Evolutionary conservation across 768 basidiomycete genomes (phyloP).

Genomic region (Punctularia strigosozonata): DNA sequence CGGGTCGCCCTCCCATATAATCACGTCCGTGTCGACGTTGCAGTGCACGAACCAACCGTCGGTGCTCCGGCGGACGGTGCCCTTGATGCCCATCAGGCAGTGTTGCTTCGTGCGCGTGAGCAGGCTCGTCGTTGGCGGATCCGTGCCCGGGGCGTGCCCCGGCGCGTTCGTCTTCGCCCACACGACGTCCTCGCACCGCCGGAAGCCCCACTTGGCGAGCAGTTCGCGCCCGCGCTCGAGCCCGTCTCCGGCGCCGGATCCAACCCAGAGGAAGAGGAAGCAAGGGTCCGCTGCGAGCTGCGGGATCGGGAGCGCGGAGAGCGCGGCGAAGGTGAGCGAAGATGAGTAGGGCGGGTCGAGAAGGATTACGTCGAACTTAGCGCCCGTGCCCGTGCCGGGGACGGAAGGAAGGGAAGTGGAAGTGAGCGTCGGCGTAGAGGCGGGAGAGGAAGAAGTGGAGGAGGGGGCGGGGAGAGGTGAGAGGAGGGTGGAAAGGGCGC

Average conservation of each 20-base stretch:
- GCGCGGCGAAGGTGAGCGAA: slow-evolving; percentile 75
- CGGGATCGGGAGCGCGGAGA: slow-evolving; percentile 74
- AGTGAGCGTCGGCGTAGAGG: slow-evolving; percentile 39
- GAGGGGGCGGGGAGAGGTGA: slow-evolving; percentile 51
- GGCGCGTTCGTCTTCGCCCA: slow-evolving; percentile 94
- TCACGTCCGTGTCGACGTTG: slow-evolving; percentile 96
- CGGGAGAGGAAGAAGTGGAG: slow-evolving; percentile 41
- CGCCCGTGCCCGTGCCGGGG: slow-evolving; percentile 41
- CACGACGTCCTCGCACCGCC: slow-evolving; percentile 94
- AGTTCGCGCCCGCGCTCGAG: slow-evolving; percentile 87
- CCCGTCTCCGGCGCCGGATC: slow-evolving; percentile 80
- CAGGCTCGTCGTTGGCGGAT: slow-evolving; percentile 76
- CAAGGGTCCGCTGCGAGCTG: slow-evolving; percentile 81
- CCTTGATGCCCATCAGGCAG: slow-evolving; percentile 93
- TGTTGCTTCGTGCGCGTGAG: slow-evolving; percentile 90
- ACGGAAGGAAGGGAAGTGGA: slow-evolving; percentile 51
- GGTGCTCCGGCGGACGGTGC: slow-evolving; percentile 88
- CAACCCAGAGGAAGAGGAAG: slow-evolving; percentile 95
- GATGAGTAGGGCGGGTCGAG: slow-evolving; percentile 86
- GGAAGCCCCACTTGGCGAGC: slow-evolving; percentile 88
- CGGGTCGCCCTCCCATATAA: slow-evolving; percentile 91
- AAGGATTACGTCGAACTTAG: slow-evolving; percentile 85
- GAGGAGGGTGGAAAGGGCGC: slow-evolving; percentile 43
- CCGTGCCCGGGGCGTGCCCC: slow-evolving; percentile 77
- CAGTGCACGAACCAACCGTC: slow-evolving; percentile 98